Percentiles rank a stretch among this genome's conserved stretches.
These are phyloP conservation scores for Ceratocystis ficicola DNA, from an alignment of 2,329 filamentous ascomycete genomes.

Conservation along the genomic window DNA sequence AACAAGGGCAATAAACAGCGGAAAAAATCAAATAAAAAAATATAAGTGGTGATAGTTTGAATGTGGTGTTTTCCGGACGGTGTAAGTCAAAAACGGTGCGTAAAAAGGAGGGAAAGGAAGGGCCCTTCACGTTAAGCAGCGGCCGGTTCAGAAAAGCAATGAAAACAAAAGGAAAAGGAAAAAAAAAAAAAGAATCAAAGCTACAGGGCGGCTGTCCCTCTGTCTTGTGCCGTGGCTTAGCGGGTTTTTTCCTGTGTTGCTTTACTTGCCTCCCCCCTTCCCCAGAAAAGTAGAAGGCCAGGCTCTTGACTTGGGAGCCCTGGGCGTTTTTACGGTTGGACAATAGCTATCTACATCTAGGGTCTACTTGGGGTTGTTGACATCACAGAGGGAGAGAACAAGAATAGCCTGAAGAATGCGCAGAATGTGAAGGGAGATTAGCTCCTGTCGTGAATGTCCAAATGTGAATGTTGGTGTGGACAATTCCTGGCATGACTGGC, in stretches of 20 bases:
- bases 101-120: not conserved
- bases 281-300: not conserved
- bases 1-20: not conserved
- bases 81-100: conserved; percentile 6
- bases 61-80: conserved; percentile 6
- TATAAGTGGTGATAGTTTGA: conserved; percentile 8
- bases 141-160: not conserved
- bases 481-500: not conserved
- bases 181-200: conserved; percentile 7
- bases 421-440: conserved; percentile 5
- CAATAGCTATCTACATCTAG: not conserved
- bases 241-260: not conserved
- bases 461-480: not conserved
- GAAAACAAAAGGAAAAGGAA: not conserved
- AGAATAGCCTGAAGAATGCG: not conserved
- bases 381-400: not conserved
- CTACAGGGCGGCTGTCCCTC: conserved; percentile 3
- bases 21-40: not conserved
- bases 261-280: not conserved
- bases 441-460: not conserved
- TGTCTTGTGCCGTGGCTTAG: conserved; percentile 6
- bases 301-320: conserved; percentile 8
- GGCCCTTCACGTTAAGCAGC: not conserved
- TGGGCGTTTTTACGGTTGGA: not conserved
- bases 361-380: not conserved